A percentile compares a stretch with the other conserved stretches of the same genome.
phyloP scores from a whole-genome alignment of 2,329 filamentous ascomycete species.

The Hymenoscyphus occultus region DNA sequence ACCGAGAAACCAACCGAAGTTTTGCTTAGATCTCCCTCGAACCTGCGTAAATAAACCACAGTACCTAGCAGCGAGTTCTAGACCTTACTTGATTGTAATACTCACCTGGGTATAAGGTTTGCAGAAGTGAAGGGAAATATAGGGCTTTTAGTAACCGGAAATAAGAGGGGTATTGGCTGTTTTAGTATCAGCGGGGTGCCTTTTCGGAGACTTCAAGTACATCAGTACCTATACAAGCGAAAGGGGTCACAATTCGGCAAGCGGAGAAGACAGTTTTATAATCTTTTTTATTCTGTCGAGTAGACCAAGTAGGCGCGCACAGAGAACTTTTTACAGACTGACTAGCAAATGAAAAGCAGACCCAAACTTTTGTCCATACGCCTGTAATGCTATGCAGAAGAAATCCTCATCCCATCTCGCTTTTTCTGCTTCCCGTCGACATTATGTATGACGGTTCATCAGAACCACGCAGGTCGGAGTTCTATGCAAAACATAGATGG shows the following conservation, averaged over 20 bases:
- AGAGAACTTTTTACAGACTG: not conserved
- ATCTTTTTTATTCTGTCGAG: not conserved
- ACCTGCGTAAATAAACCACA: too few species aligned
- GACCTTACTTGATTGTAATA: too few species aligned
- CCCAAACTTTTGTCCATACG: slow-evolving; percentile 33
- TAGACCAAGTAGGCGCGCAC: not conserved
- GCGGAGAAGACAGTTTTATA: not conserved
- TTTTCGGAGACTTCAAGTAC: too few species aligned
- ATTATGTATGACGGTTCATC: slow-evolving; percentile 27
- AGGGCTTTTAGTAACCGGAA: too few species aligned
- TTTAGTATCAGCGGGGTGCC: too few species aligned
- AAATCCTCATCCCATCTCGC: slow-evolving; percentile 35
- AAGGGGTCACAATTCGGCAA: not conserved
- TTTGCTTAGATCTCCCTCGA: too few species aligned
- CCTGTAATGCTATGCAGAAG: slow-evolving; percentile 34
- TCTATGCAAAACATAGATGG: slow-evolving; percentile 31
- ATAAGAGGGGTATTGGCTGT: too few species aligned
- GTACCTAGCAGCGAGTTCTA: too few species aligned
- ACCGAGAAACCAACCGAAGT: too few species aligned
- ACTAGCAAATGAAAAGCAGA: slow-evolving; percentile 3
- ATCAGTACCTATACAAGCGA: too few species aligned
- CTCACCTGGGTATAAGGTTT: too few species aligned
- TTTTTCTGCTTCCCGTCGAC: slow-evolving; percentile 29
- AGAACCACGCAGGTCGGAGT: slow-evolving; percentile 36
- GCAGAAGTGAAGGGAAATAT: too few species aligned